A percentile compares a stretch with the other conserved stretches of the same genome.
Conservation (phyloP, 2,329 filamentous ascomycete species). For the Chaetomium sp. region DNA sequence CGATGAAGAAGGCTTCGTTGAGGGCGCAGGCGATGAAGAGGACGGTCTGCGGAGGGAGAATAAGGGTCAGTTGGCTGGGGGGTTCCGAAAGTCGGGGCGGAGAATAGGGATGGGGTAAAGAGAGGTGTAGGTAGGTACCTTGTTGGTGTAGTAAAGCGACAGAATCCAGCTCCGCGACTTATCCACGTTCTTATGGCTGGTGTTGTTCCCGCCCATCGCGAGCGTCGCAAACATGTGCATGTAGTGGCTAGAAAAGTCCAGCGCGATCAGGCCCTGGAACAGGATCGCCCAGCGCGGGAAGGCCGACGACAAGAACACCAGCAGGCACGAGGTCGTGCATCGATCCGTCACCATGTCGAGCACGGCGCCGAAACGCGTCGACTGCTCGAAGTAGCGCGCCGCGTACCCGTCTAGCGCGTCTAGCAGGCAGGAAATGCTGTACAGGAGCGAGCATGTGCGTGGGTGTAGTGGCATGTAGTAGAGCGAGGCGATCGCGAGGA, state of each 20-base stretch:
- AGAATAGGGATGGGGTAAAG: background rate
- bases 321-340: constrained; percentile 89
- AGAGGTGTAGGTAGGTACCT: constrained; percentile 46
- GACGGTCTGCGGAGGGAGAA: constrained; percentile 55
- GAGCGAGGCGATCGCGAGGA: constrained; percentile 81
- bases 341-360: constrained; percentile 99
- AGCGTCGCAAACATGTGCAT: constrained; percentile 98
- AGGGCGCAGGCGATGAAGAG: constrained; percentile 84
- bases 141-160: constrained; percentile 96
- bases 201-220: constrained; percentile 73
- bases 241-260: constrained; percentile 95
- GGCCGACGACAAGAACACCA: constrained; percentile 90
- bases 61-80: background rate
- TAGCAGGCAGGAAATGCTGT: constrained; percentile 89
- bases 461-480: constrained; percentile 99
- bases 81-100: background rate
- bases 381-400: constrained; percentile 83
- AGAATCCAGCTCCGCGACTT: constrained; percentile 80
- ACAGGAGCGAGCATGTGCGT: constrained; percentile 86
- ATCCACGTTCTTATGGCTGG: constrained; percentile 89
- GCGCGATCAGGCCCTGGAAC: constrained; percentile 86
- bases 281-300: constrained; percentile 91
- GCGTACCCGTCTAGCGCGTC: constrained; percentile 93
- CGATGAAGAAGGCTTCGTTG: constrained; percentile 98
- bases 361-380: constrained; percentile 90